Evolutionary conservation across 345 rosid species (phyloP).

Genomic region (Stellera chamaejasme): DNA sequence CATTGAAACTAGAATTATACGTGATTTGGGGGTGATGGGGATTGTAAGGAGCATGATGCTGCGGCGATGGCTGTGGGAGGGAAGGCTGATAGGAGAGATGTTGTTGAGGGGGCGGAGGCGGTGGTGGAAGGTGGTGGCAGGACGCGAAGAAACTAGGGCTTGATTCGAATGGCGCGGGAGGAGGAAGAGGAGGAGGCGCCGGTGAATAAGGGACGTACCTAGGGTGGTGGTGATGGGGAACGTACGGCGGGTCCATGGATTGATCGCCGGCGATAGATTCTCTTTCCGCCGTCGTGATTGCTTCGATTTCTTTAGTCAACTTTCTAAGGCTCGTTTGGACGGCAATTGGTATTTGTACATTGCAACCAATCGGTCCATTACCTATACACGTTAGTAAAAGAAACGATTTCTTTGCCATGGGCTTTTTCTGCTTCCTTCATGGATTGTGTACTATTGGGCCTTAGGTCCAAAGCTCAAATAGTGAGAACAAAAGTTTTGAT

Average conservation of each 20-base stretch:
- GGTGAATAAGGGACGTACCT: conserved; percentile 37
- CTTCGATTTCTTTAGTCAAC: conserved; percentile 1
- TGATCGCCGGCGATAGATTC: conserved; percentile 5
- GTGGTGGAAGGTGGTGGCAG: conserved; percentile 23
- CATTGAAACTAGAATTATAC: conserved; percentile 22
- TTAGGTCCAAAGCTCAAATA: too few species aligned
- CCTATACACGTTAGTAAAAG: too few species aligned
- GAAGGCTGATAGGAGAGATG: conserved; percentile 19
- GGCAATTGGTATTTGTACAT: too few species aligned
- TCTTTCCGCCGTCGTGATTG: not conserved
- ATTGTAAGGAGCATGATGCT: conserved; percentile 19
- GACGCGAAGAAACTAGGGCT: conserved; percentile 22
- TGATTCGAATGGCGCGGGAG: conserved; percentile 12
- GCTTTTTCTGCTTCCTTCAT: too few species aligned
- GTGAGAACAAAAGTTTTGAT: too few species aligned
- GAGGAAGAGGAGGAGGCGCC: conserved; percentile 16
- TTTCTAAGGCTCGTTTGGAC: not conserved
- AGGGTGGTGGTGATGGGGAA: conserved; percentile 20
- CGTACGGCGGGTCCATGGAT: conserved; percentile 40
- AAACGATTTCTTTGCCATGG: too few species aligned
- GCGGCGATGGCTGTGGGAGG: conserved; percentile 19
- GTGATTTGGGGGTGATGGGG: conserved; percentile 26
- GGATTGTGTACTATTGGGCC: too few species aligned
- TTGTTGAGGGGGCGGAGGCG: conserved; percentile 19
- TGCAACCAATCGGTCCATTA: too few species aligned